Evolutionary conservation across 2,329 filamentous ascomycete genomes (phyloP), one percentile per base, ranked within the genome.

Genomic region (Exophiala sp.): DNA sequence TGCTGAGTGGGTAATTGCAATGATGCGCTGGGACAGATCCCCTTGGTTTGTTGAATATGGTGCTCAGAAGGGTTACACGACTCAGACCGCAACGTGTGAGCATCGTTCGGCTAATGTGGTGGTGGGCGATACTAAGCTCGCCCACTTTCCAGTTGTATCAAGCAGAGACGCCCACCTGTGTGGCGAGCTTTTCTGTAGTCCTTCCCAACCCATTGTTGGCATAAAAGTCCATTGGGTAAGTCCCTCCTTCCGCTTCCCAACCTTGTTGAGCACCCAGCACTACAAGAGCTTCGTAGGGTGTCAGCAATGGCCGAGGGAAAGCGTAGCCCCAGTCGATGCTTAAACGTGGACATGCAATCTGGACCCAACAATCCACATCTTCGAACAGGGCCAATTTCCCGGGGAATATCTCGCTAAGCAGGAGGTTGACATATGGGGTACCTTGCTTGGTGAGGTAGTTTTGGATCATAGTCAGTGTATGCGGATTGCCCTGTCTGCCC

Each of bases 281-380:
- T 33, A 99, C 86, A 55, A 97, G 79, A 5, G 94, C 94, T 74
- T 99, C 94, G 64, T 99, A 96, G 1, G 94, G 92, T 48, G 92
- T 97, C 67, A 99, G 72, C 54, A 99, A 70, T 44, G 94, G 94
- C 43, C 89, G 76, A 1, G 90, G 83, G 68, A 99, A 99, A 0
- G 94, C 94, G 74, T 97, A 97, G 0, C 94, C 94, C 94, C 94
- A 99, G 73, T 99, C 94, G 63, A 99, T 99, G 70, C 92, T 97
- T 68, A 99, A 68, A 46, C 94, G 78, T n/a, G 94, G 94, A 72
- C 94, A 99, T 4, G 94, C 94, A 47, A 99, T 91, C 72, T 99
- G 94, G 36, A 99, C 92, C 94, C 94, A 99, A 65, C 91, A 95
- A 68, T 96, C 92, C 2, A 99, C 89, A 66, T 97, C 92, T 29